Conservation (phyloP, 108 stramenopile genomes). For the Schizochytrium sp. region DNA sequence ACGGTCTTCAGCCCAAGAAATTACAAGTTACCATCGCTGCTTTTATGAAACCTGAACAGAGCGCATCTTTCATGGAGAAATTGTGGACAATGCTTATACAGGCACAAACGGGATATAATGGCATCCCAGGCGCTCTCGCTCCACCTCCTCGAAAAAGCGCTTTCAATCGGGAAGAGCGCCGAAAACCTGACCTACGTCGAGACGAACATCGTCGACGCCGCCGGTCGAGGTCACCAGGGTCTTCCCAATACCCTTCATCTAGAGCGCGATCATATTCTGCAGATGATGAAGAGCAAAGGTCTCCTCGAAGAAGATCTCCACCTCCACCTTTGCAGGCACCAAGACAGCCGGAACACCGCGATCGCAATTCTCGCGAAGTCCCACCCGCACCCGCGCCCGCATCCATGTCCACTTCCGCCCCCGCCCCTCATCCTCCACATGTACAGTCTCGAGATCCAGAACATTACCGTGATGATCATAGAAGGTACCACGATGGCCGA, state of each 20-base stretch:
- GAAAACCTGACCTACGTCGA: background rate
- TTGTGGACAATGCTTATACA: background rate
- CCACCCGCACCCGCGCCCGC: too few relatives aligned
- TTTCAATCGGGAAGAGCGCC: background rate
- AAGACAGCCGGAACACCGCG: too few relatives aligned
- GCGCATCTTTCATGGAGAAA: background rate
- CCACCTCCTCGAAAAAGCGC: background rate
- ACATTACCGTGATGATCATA: background rate
- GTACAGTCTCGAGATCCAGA: background rate
- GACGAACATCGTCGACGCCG: background rate
- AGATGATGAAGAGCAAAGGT: too few relatives aligned
- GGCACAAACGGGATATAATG: slow-evolving; percentile 8
- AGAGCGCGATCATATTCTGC: too few relatives aligned
- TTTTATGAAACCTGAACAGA: background rate
- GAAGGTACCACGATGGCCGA: background rate
- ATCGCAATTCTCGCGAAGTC: too few relatives aligned
- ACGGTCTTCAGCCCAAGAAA: slow-evolving; percentile 11
- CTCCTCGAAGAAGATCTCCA: too few relatives aligned
- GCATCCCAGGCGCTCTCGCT: background rate
- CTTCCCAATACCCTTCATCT: too few relatives aligned
- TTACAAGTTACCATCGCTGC: slow-evolving; percentile 3
- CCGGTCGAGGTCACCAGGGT: too few relatives aligned
- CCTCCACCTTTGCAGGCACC: too few relatives aligned
- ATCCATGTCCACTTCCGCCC: too few relatives aligned
- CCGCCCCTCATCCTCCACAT: too few relatives aligned